Conservation (phyloP, 345 rosid species). For the Moringa oleifera region DNA sequence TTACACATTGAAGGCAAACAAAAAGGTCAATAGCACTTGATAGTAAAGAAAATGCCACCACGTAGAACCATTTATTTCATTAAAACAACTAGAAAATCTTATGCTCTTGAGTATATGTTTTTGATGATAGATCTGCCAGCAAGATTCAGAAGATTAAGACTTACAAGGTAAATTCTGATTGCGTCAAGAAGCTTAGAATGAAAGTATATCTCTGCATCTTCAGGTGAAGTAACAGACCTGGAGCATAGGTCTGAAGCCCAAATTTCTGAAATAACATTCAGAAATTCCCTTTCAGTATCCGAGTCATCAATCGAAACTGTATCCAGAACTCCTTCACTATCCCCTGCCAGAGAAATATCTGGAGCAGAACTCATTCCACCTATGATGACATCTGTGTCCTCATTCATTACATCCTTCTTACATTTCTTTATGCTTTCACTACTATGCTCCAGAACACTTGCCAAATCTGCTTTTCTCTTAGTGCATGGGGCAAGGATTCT, state of each 20-base stretch:
- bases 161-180: slow-evolving; percentile 66
- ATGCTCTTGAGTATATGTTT: too few relatives aligned
- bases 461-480: slow-evolving; percentile 50
- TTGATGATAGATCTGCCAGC: too few relatives aligned
- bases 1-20: neutral
- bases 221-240: slow-evolving; percentile 23
- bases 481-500: slow-evolving; percentile 20
- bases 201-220: slow-evolving; percentile 59
- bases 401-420: slow-evolving; percentile 29
- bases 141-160: slow-evolving; percentile 13
- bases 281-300: slow-evolving; percentile 40
- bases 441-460: slow-evolving; percentile 16
- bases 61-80: too few relatives aligned
- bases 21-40: neutral
- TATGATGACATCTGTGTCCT: slow-evolving; percentile 51
- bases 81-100: too few relatives aligned
- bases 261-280: slow-evolving; percentile 45
- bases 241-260: slow-evolving; percentile 53
- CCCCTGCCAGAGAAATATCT: slow-evolving; percentile 28
- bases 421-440: slow-evolving; percentile 38
- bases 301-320: slow-evolving; percentile 26
- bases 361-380: slow-evolving; percentile 45
- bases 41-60: neutral
- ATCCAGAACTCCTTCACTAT: slow-evolving; percentile 24
- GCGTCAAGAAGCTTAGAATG: slow-evolving; percentile 72